phyloP scores from a whole-genome alignment of 2,329 filamentous ascomycete species.

The Nemania abortiva region DNA sequence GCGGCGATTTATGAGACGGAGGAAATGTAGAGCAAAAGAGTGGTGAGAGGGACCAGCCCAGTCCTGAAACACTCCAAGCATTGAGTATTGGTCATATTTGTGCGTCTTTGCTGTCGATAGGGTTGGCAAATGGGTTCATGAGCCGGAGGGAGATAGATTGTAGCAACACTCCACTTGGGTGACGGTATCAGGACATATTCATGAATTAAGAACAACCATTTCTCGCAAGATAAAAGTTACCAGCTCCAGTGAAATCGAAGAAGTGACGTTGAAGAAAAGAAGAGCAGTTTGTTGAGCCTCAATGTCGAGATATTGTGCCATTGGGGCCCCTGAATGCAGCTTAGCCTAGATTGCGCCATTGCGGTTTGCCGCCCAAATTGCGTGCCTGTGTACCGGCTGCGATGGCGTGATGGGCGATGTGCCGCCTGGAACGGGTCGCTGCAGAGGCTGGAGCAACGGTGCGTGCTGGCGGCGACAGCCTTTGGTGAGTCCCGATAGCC shows the following conservation, averaged over 20 bases:
- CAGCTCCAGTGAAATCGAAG: slow-evolving; percentile 16
- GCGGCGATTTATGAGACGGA: slow-evolving; percentile 1
- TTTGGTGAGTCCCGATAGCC: slow-evolving; percentile 30
- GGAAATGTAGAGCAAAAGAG: neutral
- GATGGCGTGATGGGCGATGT: slow-evolving; percentile 30
- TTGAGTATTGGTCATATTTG: neutral
- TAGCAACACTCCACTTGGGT: neutral
- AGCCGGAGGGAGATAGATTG: neutral
- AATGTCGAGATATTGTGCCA: slow-evolving; percentile 37
- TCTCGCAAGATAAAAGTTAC: neutral
- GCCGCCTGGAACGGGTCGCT: slow-evolving; percentile 23
- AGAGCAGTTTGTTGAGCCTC: slow-evolving; percentile 45
- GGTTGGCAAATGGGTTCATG: neutral
- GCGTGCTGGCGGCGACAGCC: slow-evolving; percentile 19
- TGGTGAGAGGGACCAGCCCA: no score
- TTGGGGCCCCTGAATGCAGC: slow-evolving; percentile 40
- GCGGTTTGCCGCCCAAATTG: slow-evolving; percentile 22
- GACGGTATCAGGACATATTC: neutral
- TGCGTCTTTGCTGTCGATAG: neutral
- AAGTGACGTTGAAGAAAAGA: slow-evolving; percentile 43
- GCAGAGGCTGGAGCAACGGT: slow-evolving; percentile 5
- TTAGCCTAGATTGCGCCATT: slow-evolving; percentile 51
- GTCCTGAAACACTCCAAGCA: neutral
- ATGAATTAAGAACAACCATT: slow-evolving; percentile 20
- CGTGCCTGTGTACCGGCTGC: neutral